A percentile compares a stretch with the other conserved stretches of the same genome.
These are phyloP conservation scores for Saksenaea vasiformis DNA, from an alignment of 371 early-diverging fungal genomes.

Conservation along the genomic window DNA sequence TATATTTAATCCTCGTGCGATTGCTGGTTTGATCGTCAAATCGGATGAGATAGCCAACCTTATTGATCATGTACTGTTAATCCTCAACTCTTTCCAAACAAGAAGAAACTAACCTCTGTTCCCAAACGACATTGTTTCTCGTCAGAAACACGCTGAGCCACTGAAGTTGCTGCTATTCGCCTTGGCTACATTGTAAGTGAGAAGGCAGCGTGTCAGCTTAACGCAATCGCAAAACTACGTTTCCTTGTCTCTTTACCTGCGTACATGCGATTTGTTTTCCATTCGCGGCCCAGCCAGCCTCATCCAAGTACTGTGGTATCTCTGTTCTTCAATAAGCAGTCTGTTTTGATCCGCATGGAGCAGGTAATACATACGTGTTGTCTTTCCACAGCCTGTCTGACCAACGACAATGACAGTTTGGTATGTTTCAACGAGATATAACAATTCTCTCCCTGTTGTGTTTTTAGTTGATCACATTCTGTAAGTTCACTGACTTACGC, in stretches of 20 bases:
- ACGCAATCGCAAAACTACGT: background rate
- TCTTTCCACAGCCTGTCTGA: slow-evolving; percentile 69
- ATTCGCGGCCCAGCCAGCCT: slow-evolving; percentile 64
- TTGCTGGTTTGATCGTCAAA: slow-evolving; percentile 72
- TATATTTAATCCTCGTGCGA: slow-evolving; percentile 79
- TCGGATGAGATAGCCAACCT: slow-evolving; percentile 68
- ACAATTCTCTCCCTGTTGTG: slow-evolving; percentile 46
- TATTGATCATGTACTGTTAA: slow-evolving; percentile 54
- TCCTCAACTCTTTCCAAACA: too few species aligned
- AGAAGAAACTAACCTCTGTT: slow-evolving; percentile 56
- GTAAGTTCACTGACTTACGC: slow-evolving; percentile 29
- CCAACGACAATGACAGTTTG: slow-evolving; percentile 72
- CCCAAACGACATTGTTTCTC: slow-evolving; percentile 88
- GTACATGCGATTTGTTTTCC: slow-evolving; percentile 80
- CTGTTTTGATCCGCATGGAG: background rate
- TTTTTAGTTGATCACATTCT: background rate
- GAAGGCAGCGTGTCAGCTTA: background rate
- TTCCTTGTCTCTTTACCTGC: slow-evolving; percentile 33
- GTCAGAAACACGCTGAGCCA: slow-evolving; percentile 95
- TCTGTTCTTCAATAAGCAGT: slow-evolving; percentile 34
- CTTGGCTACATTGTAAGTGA: slow-evolving; percentile 72
- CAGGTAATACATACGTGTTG: slow-evolving; percentile 62
- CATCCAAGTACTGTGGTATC: slow-evolving; percentile 80
- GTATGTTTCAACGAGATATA: slow-evolving; percentile 65
- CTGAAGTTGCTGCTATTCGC: slow-evolving; percentile 95